phyloP scores from a whole-genome alignment of 805 yeast species.

The Clavispora fructus region DNA sequence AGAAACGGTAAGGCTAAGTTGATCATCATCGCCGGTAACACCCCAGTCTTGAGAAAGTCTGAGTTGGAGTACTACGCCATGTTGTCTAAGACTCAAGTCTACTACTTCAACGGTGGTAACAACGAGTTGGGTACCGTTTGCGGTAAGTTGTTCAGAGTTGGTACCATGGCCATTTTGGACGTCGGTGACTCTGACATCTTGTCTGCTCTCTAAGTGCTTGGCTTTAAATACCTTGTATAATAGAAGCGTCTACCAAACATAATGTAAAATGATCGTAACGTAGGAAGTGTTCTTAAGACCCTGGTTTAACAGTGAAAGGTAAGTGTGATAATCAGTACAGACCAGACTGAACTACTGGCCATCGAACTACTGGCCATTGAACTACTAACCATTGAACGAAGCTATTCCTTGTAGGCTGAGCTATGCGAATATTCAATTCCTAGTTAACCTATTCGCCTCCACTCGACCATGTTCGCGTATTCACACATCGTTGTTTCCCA shows the following conservation, averaged over 20 bases:
- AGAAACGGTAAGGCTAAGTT: slow-evolving; percentile 99
- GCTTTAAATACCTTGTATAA: slow-evolving; percentile 4
- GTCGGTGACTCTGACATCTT: slow-evolving; percentile 99
- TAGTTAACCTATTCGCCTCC: too few relatives aligned
- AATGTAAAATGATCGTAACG: too few relatives aligned
- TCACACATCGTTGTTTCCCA: too few relatives aligned
- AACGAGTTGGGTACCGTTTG: slow-evolving; percentile 99
- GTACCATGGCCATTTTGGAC: slow-evolving; percentile 91
- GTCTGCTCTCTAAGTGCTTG: slow-evolving; percentile 42
- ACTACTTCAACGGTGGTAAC: slow-evolving; percentile 99
- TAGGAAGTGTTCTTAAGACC: too few relatives aligned
- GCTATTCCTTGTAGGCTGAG: too few relatives aligned
- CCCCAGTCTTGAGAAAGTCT: slow-evolving; percentile 99
- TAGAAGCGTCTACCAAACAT: background rate
- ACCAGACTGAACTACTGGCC: too few relatives aligned
- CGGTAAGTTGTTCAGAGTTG: slow-evolving; percentile 99
- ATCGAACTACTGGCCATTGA: too few relatives aligned
- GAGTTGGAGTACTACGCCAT: slow-evolving; percentile 99
- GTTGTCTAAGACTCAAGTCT: slow-evolving; percentile 95
- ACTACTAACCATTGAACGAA: too few relatives aligned
- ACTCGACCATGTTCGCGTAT: too few relatives aligned
- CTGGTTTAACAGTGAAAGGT: too few relatives aligned
- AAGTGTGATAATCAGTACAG: too few relatives aligned
- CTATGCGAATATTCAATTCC: too few relatives aligned
- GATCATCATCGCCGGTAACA: slow-evolving; percentile 96